These are phyloP conservation scores for Brassica incana DNA, from an alignment of 345 rosid species.

Conservation along the genomic window DNA sequence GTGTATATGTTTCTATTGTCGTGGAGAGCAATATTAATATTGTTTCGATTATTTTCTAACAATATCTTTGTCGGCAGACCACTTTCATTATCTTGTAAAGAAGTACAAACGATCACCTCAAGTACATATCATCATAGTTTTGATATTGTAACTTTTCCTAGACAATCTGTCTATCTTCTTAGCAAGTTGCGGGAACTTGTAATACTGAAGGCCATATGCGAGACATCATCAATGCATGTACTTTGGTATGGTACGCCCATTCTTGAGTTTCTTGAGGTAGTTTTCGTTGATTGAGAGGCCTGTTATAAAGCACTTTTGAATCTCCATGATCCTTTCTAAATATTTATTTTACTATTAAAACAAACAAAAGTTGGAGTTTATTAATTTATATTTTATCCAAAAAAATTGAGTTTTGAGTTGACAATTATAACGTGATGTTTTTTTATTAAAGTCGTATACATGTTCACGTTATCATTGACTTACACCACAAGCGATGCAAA, in stretches of 20 bases:
- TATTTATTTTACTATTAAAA: neutral
- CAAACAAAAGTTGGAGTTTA: neutral
- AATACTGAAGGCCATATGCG: neutral
- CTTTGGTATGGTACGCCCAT: neutral
- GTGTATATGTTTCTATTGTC: neutral
- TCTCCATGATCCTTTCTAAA: neutral
- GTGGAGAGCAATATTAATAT: neutral
- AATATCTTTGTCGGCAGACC: neutral
- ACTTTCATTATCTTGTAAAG: neutral
- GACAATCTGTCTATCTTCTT: neutral
- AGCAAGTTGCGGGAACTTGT: neutral
- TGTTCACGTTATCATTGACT: constrained; percentile 35
- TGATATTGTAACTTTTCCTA: neutral
- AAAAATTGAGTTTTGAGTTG: neutral
- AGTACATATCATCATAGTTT: neutral
- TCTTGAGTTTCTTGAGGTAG: too few species aligned
- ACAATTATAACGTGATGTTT: neutral
- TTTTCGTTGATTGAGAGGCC: neutral
- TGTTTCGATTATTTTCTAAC: neutral
- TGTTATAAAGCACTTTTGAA: neutral
- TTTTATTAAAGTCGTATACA: constrained; percentile 10
- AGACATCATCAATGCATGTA: neutral
- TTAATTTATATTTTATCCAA: too few species aligned
- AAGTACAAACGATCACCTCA: neutral
- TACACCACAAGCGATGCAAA: constrained; percentile 16